phyloP scores from a whole-genome alignment of 495 filamentous ascomycete genomes.

The Penicillium macrosclerotiorum region DNA sequence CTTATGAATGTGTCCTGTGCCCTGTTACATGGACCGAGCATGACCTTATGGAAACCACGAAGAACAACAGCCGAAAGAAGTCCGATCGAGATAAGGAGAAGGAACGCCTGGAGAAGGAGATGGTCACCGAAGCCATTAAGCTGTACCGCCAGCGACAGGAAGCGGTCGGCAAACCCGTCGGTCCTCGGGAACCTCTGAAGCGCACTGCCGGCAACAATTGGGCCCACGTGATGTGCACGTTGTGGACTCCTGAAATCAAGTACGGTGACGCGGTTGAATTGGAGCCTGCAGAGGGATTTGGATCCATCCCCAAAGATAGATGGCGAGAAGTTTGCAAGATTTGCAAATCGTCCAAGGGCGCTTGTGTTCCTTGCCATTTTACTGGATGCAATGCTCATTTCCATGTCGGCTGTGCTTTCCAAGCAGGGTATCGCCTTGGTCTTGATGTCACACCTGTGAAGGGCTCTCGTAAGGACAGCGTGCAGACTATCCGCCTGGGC shows the following conservation, averaged over 20 bases:
- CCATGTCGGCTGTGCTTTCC: slow-evolving; percentile 87
- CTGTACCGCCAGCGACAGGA: slow-evolving; percentile 81
- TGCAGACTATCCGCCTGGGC: slow-evolving; percentile 70
- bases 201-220: slow-evolving; percentile 92
- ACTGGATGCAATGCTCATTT: slow-evolving; percentile 72
- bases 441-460: slow-evolving; percentile 92
- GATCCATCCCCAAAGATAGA: slow-evolving; percentile 63
- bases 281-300: slow-evolving; percentile 84
- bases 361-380: slow-evolving; percentile 74
- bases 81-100: slow-evolving; percentile 88
- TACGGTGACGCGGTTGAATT: slow-evolving; percentile 80
- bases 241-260: slow-evolving; percentile 89
- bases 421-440: slow-evolving; percentile 76
- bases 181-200: slow-evolving; percentile 90
- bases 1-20: slow-evolving; percentile 90
- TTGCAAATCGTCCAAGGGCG: slow-evolving; percentile 66
- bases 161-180: slow-evolving; percentile 71
- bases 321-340: slow-evolving; percentile 80
- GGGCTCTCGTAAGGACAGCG: slow-evolving; percentile 72
- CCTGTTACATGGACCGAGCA: slow-evolving; percentile 70
- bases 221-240: slow-evolving; percentile 92
- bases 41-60: slow-evolving; percentile 81
- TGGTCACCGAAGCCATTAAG: slow-evolving; percentile 67
- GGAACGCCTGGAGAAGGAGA: slow-evolving; percentile 78
- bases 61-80: slow-evolving; percentile 87